Base-by-base conservation (phyloP, 345 rosid species). In the Rhodamnia rubescens region DNA sequence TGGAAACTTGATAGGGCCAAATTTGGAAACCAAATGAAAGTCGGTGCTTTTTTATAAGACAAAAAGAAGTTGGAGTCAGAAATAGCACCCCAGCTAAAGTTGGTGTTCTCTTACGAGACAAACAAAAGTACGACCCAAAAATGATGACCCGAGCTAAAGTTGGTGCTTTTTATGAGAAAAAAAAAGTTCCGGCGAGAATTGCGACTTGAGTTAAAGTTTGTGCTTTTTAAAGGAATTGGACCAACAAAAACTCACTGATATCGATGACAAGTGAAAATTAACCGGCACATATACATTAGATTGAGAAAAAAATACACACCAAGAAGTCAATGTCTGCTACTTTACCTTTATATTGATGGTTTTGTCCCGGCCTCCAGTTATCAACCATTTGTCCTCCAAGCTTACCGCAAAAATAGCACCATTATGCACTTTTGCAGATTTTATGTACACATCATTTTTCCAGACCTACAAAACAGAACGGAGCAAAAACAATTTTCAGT, bases 311-410 rank as follows among this genome's bases (percentile, higher is more conserved):
- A 40, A 36, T 14, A 52, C 83, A 21, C 44, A 69, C 84, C 40
- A 78, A 51, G 44, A 64, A 82, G 50, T 32, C 81, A 3, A 44
- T 16, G 52, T 57, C n/a, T 50, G 83, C 24, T 55, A 29, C 13
- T 24, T 56, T 91, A 94, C 99, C 95, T 92, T 94, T 84, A 95
- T 88, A 85, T 81, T 87, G 89, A 97, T 82, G 85, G 89, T 91
- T 89, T 91, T 95, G 92, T 95, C 99, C 98, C 98, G 94, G 74
- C 99, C 98, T 89, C 96, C 98, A 3, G 94, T 88, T 85, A 95
- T 92, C 44, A 95, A 90, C 93, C 92, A 92, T 86, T 90, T 92
- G 54, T 90, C 93, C n/a, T 93, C 92, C 90, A 95, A 64, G 78
- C 83, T 87, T 87, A 85, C 83, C 40, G 94, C 88, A 74, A 95